These are phyloP conservation scores for Lepiota subincarnata DNA, from an alignment of 768 basidiomycete genomes.

Conservation along the genomic window DNA sequence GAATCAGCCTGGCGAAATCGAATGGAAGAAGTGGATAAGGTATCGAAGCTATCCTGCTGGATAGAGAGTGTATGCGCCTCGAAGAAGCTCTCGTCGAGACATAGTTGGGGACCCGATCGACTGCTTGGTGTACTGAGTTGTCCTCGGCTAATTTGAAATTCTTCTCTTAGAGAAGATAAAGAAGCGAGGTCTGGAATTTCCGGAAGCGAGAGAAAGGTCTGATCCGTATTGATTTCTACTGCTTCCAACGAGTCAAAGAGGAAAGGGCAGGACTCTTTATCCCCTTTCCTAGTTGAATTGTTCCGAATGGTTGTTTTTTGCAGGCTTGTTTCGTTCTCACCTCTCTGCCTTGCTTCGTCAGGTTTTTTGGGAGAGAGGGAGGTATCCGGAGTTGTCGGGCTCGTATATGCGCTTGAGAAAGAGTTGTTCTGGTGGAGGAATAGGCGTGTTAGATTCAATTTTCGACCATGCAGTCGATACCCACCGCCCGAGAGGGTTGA, in stretches of 20 bases:
- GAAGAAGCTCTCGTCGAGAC: background rate
- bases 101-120: background rate
- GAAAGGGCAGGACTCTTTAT: too few species aligned
- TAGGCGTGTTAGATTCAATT: background rate
- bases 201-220: constrained; percentile 2
- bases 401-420: constrained; percentile 9
- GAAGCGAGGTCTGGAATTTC: constrained; percentile 9
- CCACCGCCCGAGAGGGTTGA: constrained; percentile 6
- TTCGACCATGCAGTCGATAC: background rate
- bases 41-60: background rate
- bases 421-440: constrained; percentile 1
- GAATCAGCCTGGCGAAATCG: background rate
- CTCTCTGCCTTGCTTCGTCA: background rate
- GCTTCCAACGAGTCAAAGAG: background rate
- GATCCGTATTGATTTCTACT: background rate
- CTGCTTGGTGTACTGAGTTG: background rate
- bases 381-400: background rate
- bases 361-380: background rate
- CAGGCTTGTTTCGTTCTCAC: background rate
- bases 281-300: background rate
- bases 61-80: background rate
- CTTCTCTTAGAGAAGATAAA: background rate
- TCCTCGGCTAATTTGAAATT: background rate
- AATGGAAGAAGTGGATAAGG: constrained; percentile 7
- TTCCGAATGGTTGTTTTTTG: background rate